Conservation (phyloP, 2,329 filamentous ascomycete species). For the Monosporascus sp. region DNA sequence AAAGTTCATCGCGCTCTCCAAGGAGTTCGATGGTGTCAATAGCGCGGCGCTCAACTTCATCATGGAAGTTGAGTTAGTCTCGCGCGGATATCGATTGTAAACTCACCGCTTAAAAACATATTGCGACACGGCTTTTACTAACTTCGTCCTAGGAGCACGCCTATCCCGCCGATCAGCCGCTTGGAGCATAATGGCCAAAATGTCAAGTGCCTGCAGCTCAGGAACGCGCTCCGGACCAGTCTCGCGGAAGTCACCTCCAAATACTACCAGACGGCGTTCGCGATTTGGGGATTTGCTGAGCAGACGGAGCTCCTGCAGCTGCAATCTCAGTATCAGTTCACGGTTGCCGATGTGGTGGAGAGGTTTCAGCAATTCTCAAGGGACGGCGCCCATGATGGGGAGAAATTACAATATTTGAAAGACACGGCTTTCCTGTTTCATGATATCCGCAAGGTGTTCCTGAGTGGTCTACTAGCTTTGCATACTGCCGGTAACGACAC, state of each 20-base stretch:
- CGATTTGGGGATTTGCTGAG: constrained; percentile 68
- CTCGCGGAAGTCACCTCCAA: constrained; percentile 65
- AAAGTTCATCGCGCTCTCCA: constrained; percentile 23
- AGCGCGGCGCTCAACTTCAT: constrained; percentile 29
- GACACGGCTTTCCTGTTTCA: constrained; percentile 76
- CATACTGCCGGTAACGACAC: constrained; percentile 73
- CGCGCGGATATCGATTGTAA: constrained; percentile 29
- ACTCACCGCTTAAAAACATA: background rate
- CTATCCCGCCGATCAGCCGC: constrained; percentile 85
- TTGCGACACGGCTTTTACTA: constrained; percentile 4
- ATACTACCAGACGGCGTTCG: constrained; percentile 64
- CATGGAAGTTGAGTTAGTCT: constrained; percentile 28
- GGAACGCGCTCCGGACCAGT: constrained; percentile 66
- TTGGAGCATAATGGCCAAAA: constrained; percentile 78
- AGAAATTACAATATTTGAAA: constrained; percentile 75
- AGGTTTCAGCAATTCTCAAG: constrained; percentile 60
- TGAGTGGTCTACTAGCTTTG: constrained; percentile 84
- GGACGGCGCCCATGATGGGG: constrained; percentile 66
- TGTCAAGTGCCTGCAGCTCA: constrained; percentile 73
- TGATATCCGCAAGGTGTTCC: constrained; percentile 73
- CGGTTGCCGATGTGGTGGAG: constrained; percentile 65
- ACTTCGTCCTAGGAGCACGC: constrained; percentile 60
- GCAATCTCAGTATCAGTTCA: constrained; percentile 82
- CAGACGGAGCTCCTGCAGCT: constrained; percentile 84
- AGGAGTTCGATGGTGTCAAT: constrained; percentile 26